Percentiles rank a stretch among this genome's conserved stretches.
These are phyloP conservation scores for Exserohilum rostratum DNA, from an alignment of 2,329 filamentous ascomycete species.

Conservation along the genomic window DNA sequence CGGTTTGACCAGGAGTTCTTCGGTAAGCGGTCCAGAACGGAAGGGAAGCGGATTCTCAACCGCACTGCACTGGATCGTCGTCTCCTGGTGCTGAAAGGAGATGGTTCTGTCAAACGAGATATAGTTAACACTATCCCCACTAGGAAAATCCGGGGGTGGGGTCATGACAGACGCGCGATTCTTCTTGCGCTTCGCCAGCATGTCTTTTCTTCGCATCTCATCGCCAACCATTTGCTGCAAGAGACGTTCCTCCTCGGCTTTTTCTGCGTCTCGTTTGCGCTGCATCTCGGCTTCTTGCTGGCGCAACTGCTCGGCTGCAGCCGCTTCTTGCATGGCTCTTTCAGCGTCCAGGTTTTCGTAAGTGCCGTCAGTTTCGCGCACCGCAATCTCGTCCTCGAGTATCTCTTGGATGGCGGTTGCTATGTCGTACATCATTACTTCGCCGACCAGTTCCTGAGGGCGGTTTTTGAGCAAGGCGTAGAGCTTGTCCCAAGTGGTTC, in stretches of 20 bases:
- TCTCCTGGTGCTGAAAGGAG: slow-evolving; percentile 66
- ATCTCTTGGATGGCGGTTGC: slow-evolving; percentile 68
- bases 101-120: slow-evolving; percentile 73
- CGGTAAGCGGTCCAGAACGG: slow-evolving; percentile 68
- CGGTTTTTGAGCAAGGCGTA: slow-evolving; percentile 71
- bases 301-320: slow-evolving; percentile 64
- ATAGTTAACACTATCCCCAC: slow-evolving; percentile 37
- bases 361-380: slow-evolving; percentile 74
- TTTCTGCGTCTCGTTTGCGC: slow-evolving; percentile 53
- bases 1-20: slow-evolving; percentile 74
- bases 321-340: slow-evolving; percentile 79
- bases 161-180: slow-evolving; percentile 48
- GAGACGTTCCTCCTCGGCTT: slow-evolving; percentile 71
- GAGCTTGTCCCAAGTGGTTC: slow-evolving; percentile 73
- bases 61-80: slow-evolving; percentile 69
- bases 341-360: slow-evolving; percentile 90
- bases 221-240: slow-evolving; percentile 74
- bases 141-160: slow-evolving; percentile 48
- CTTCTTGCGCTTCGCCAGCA: slow-evolving; percentile 63
- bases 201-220: slow-evolving; percentile 72
- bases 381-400: slow-evolving; percentile 83
- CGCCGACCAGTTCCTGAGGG: slow-evolving; percentile 67
- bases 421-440: slow-evolving; percentile 70
- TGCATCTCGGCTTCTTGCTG: slow-evolving; percentile 51
- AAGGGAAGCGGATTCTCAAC: slow-evolving; percentile 71